Conservation (phyloP, 495 filamentous ascomycete genomes). For the Tuber borchii region DNA sequence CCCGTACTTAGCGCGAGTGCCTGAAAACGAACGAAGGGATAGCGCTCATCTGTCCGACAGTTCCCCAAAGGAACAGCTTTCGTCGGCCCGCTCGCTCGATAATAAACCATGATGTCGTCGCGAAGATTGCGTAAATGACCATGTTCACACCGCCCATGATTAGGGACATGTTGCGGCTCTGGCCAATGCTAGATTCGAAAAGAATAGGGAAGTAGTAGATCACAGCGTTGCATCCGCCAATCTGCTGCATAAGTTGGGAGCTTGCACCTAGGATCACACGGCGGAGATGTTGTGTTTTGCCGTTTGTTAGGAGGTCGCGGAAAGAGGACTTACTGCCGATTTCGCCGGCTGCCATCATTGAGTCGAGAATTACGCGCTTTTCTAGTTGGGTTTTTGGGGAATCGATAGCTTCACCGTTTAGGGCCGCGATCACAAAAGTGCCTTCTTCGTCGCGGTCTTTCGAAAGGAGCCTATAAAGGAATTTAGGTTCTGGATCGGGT, state of each 20-base stretch:
- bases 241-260: conserved; percentile 71
- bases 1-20: too few relatives aligned
- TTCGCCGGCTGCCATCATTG: conserved; percentile 57
- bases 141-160: conserved; percentile 74
- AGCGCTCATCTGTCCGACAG: conserved; percentile 59
- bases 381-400: conserved; percentile 50
- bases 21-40: too few relatives aligned
- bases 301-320: conserved; percentile 54
- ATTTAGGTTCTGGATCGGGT: conserved; percentile 8
- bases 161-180: conserved; percentile 55
- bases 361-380: conserved; percentile 59
- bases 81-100: conserved; percentile 68
- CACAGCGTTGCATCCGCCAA: conserved; percentile 70
- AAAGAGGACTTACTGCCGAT: conserved; percentile 52
- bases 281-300: conserved; percentile 61
- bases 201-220: conserved; percentile 81
- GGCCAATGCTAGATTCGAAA: conserved; percentile 59
- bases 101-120: conserved; percentile 74
- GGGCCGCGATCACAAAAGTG: conserved; percentile 61
- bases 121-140: conserved; percentile 69
- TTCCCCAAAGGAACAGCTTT: conserved; percentile 64
- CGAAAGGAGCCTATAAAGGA: conserved; percentile 49
- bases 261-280: conserved; percentile 57
- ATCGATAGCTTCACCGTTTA: conserved; percentile 56
- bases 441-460: conserved; percentile 63